Evolutionary conservation across 768 basidiomycete genomes (phyloP).

Genomic region (Wakefieldia striispora): DNA sequence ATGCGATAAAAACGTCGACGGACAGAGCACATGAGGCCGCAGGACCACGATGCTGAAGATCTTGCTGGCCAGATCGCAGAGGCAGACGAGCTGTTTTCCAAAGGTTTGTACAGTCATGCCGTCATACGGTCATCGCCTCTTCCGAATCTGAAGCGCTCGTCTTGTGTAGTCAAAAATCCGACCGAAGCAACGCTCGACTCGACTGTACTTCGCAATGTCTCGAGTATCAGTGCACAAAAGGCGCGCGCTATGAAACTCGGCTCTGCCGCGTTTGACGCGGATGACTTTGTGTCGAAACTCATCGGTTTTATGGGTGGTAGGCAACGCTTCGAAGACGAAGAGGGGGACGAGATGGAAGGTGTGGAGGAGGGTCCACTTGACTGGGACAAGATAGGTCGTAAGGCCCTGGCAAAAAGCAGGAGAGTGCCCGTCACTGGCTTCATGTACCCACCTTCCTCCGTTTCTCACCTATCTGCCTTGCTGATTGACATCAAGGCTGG

Average conservation of each 20-base stretch:
- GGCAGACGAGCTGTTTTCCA: constrained; percentile 62
- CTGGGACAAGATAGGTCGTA: constrained; percentile 86
- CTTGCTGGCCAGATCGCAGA: constrained; percentile 53
- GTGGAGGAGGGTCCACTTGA: constrained; percentile 54
- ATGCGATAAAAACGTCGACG: neutral
- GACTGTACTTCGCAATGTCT: constrained; percentile 69
- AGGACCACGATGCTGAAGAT: constrained; percentile 54
- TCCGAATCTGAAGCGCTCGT: neutral
- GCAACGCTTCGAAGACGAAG: constrained; percentile 43
- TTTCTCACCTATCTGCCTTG: neutral
- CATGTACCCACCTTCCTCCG: constrained; percentile 56
- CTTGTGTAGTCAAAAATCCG: constrained; percentile 64
- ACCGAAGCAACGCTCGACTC: constrained; percentile 93
- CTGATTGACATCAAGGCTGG: constrained; percentile 62
- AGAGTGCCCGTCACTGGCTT: constrained; percentile 82
- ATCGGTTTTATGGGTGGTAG: constrained; percentile 75
- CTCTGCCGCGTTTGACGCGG: constrained; percentile 84
- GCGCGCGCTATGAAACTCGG: constrained; percentile 92
- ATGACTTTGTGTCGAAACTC: constrained; percentile 82
- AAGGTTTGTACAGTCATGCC: constrained; percentile 41
- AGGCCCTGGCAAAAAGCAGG: constrained; percentile 76
- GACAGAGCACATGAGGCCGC: constrained; percentile 48
- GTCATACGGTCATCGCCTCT: constrained; percentile 1
- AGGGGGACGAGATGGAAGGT: constrained; percentile 54
- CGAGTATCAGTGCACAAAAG: constrained; percentile 78